Percentiles rank a stretch among this genome's conserved stretches.
These are phyloP conservation scores for Hygrocybe punicea DNA, from an alignment of 768 basidiomycete species.

Conservation along the genomic window DNA sequence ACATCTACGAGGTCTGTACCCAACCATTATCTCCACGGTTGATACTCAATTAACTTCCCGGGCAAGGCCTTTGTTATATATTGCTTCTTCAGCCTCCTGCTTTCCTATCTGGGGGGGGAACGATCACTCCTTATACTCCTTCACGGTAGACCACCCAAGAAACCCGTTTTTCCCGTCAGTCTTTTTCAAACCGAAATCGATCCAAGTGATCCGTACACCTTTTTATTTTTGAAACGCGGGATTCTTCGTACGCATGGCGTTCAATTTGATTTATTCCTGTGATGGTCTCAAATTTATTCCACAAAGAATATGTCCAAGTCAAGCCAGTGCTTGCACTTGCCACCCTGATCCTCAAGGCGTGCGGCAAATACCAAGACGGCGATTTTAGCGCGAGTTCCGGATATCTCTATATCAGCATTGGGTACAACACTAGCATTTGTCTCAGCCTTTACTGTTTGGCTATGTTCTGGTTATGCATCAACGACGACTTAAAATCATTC, in stretches of 20 bases:
- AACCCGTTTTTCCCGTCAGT: constrained; percentile 80
- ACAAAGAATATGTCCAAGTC: constrained; percentile 92
- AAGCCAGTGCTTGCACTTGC: constrained; percentile 86
- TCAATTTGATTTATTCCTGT: background rate
- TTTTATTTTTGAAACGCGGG: constrained; percentile 90
- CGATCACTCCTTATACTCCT: constrained; percentile 87
- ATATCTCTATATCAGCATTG: constrained; percentile 84
- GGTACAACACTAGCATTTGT: constrained; percentile 82
- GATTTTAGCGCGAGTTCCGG: constrained; percentile 80
- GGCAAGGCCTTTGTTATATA: constrained; percentile 88
- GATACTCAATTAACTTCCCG: background rate
- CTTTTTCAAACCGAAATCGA: constrained; percentile 86
- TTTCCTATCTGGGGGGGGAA: constrained; percentile 88
- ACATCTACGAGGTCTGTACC: constrained; percentile 82
- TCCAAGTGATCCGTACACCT: constrained; percentile 90
- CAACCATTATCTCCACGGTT: background rate
- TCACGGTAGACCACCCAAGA: constrained; percentile 86
- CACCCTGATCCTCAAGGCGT: constrained; percentile 82
- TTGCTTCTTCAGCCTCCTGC: constrained; percentile 80
- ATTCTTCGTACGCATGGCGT: constrained; percentile 67
- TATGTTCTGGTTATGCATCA: constrained; percentile 94
- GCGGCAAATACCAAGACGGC: constrained; percentile 87
- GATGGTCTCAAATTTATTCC: background rate
- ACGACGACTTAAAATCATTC: constrained; percentile 85
- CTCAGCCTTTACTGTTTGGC: constrained; percentile 86